These are phyloP conservation scores for Thermoascus crustaceus DNA, from an alignment of 2,329 filamentous ascomycete genomes.

Conservation along the genomic window DNA sequence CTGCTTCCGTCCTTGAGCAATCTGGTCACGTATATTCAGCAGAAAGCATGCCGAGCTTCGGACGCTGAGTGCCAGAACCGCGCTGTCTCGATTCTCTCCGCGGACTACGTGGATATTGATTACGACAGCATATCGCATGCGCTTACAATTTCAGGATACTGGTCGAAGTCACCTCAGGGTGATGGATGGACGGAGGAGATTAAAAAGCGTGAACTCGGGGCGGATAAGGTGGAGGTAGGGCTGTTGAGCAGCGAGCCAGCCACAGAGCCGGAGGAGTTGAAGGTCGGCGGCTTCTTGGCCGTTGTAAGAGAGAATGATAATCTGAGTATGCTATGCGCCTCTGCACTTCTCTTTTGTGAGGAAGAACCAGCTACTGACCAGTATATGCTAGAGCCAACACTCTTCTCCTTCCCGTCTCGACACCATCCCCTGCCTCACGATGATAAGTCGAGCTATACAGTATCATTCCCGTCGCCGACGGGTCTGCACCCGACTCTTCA, in stretches of 20 bases:
- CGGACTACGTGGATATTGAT: constrained; percentile 66
- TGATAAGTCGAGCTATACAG: constrained; percentile 52
- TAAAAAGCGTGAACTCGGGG: constrained; percentile 16
- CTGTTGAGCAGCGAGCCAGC: constrained; percentile 58
- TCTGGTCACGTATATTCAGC: constrained; percentile 47
- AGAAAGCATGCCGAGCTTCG: constrained; percentile 43
- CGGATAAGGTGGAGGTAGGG: constrained; percentile 67
- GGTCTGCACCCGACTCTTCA: constrained; percentile 78
- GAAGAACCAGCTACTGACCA: constrained; percentile 9
- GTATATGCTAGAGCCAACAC: constrained; percentile 52
- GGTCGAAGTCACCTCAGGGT: constrained; percentile 34
- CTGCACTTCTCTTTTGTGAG: neutral
- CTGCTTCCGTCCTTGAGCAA: constrained; percentile 49
- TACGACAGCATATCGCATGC: constrained; percentile 62
- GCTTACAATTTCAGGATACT: constrained; percentile 58
- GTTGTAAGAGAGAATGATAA: constrained; percentile 67
- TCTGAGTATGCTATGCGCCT: constrained; percentile 43
- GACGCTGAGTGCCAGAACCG: constrained; percentile 45
- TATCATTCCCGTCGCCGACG: constrained; percentile 59
- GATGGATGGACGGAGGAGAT: constrained; percentile 42
- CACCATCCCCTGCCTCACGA: constrained; percentile 53
- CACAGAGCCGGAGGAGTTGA: constrained; percentile 61
- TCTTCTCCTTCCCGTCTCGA: constrained; percentile 77
- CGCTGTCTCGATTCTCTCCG: constrained; percentile 42
- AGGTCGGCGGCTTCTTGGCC: constrained; percentile 67